Conservation (phyloP, 345 rosid species). For the Cardiospermum halicacabum region DNA sequence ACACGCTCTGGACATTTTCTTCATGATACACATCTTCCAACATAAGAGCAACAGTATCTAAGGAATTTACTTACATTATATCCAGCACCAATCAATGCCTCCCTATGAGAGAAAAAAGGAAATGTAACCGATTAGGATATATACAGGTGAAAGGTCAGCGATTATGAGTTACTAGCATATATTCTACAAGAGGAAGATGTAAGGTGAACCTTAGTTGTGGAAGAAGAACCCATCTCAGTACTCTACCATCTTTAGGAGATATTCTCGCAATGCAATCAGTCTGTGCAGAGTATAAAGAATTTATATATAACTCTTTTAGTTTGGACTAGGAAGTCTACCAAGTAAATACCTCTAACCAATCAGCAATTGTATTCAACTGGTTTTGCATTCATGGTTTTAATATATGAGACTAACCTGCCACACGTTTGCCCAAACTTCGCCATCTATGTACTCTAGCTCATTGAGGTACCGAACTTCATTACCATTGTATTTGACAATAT, state of each 20-base stretch:
- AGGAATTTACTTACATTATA: constrained; percentile 41
- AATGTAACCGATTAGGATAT: neutral
- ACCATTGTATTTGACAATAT: constrained; percentile 49
- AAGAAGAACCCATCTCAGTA: constrained; percentile 87
- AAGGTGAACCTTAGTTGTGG: constrained; percentile 54
- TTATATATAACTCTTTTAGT: neutral
- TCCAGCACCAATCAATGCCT: constrained; percentile 58
- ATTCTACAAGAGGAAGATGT: constrained; percentile 1
- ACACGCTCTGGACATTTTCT: neutral
- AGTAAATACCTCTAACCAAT: no score
- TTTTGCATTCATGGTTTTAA: no score
- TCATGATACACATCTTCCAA: neutral
- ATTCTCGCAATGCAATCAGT: constrained; percentile 92
- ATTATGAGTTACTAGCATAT: neutral
- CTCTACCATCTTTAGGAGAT: constrained; percentile 55
- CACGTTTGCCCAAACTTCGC: constrained; percentile 95
- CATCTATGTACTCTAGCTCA: constrained; percentile 82
- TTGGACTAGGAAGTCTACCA: no score
- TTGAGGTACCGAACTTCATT: constrained; percentile 64
- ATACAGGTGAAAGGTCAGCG: neutral
- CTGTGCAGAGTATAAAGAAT: constrained; percentile 33
- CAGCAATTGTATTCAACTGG: neutral
- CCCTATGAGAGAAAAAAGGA: constrained; percentile 32
- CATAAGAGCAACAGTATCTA: neutral
- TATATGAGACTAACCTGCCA: constrained; percentile 56